Evolutionary conservation across 1,284 basidiomycete genomes (phyloP).

Genomic region (Meira nashicola): DNA sequence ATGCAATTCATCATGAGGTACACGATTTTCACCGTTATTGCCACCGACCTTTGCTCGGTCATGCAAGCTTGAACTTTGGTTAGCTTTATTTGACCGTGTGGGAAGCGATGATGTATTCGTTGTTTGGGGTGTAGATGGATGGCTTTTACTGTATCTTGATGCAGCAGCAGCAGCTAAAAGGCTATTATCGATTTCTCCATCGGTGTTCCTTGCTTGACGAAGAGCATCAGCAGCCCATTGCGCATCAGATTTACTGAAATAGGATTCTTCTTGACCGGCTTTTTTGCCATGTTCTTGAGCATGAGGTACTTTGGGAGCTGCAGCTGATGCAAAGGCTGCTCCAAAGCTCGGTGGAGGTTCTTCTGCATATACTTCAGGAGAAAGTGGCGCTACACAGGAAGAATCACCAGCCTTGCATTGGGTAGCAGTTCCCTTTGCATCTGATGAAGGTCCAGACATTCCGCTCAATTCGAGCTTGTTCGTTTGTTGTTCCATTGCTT

Average conservation of each 20-base stretch:
- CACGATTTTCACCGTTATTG: conserved; percentile 37
- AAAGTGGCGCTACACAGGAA: conserved; percentile 7
- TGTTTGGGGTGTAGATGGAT: background rate
- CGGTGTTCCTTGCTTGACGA: conserved; percentile 9
- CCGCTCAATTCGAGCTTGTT: too few relatives aligned
- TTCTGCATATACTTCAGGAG: conserved; percentile 30
- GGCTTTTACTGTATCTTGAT: conserved; percentile 10
- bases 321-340: conserved; percentile 5
- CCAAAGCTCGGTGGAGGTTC: conserved; percentile 24
- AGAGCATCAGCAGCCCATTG: conserved; percentile 12
- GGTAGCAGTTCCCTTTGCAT: background rate
- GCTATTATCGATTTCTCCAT: conserved; percentile 22
- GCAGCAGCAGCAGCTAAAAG: conserved; percentile 28
- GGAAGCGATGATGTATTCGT: background rate
- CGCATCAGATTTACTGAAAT: background rate
- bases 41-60: conserved; percentile 40
- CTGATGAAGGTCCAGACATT: background rate
- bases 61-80: background rate
- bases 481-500: too few relatives aligned
- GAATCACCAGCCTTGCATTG: background rate
- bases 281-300: conserved; percentile 14
- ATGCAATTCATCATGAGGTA: conserved; percentile 38
- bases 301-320: background rate
- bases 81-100: background rate
- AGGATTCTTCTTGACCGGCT: conserved; percentile 15